A percentile compares a stretch with the other conserved stretches of the same genome.
Conservation (phyloP, 2,329 filamentous ascomycete genomes). For the Colletotrichum theobromicola region DNA sequence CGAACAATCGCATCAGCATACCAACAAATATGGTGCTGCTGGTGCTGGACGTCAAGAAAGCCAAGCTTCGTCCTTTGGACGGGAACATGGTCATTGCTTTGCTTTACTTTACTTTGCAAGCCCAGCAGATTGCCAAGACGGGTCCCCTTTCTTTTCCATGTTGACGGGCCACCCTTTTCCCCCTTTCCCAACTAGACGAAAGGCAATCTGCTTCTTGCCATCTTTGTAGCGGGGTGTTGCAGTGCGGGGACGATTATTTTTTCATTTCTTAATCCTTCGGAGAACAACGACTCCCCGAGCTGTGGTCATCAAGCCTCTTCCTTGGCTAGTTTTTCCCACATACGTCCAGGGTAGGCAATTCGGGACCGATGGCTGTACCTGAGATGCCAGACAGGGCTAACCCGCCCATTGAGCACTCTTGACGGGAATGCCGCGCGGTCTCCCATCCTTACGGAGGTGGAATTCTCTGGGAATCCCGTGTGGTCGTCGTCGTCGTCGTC, state of each 20-base stretch:
- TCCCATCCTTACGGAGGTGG: not conserved
- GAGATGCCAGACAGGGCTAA: not conserved
- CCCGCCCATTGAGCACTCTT: not conserved
- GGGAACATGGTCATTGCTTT: not conserved
- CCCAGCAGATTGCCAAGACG: conserved; percentile 3
- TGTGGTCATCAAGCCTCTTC: not conserved
- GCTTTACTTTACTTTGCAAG: not conserved
- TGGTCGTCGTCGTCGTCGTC: too few relatives aligned
- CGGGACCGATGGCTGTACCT: not conserved
- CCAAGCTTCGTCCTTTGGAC: not conserved
- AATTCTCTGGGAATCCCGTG: not conserved
- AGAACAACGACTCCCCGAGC: not conserved
- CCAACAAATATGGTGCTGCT: not conserved
- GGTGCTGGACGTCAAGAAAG: not conserved
- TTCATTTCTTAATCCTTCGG: not conserved
- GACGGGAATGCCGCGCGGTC: not conserved
- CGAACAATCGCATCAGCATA: not conserved
- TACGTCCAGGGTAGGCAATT: not conserved
- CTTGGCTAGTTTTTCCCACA: not conserved
- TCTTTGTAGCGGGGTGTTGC: not conserved
- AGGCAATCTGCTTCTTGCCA: not conserved
- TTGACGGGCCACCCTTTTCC: not conserved
- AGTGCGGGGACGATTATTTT: not conserved
- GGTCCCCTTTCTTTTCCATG: not conserved
- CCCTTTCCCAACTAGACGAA: not conserved